Evolutionary conservation across 768 basidiomycete species (phyloP), one percentile per base, ranked within the genome.

Genomic region (Pholiota microspora): DNA sequence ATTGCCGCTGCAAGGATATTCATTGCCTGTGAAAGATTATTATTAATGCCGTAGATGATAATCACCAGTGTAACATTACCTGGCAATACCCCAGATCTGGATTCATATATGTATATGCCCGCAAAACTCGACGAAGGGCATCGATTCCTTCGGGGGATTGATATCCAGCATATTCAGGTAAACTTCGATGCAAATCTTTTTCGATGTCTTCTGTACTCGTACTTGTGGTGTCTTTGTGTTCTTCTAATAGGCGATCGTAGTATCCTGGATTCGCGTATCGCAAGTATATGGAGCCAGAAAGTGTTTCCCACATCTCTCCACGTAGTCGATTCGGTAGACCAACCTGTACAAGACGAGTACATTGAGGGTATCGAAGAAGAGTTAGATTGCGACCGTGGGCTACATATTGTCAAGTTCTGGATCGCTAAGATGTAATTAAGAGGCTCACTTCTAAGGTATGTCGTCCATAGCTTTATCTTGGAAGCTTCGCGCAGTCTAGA

Each of bases 151-250:
- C 87, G 25, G 91, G 86, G 7, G 82, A 82, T 66, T 99, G 97
- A 67, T 97, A 99, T 2, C 94, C 97, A 15, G 92, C 87, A 69
- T 98, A 99, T 67, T 99, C 97, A 0, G 97, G 97, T 53, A 99
- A 73, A 74, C 92, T 94, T 31, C 97, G 80, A 70, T 97, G 95
- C 24, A 99, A 71, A 69, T 99, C 97, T 69, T 99, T 99, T 75
- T 98, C 97, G 38, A 99, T 99, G 67, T 99, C 97, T 66, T 99
- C 97, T 0, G 95, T 96, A 60, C 93, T 93, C 7, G 89, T 89
- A 47, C 80, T 93, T 18, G 83, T 86, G 55, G 84, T 81, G 6
- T 92, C 94, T 55, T 79, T 77, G 68, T 94, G 85, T 49, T 92
- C 84, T 50, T 83, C 79, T 4, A 98, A 71, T 13, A 98, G 77